These are phyloP conservation scores for Periconia digitata DNA, from an alignment of 2,329 filamentous ascomycete species.

Conservation along the genomic window DNA sequence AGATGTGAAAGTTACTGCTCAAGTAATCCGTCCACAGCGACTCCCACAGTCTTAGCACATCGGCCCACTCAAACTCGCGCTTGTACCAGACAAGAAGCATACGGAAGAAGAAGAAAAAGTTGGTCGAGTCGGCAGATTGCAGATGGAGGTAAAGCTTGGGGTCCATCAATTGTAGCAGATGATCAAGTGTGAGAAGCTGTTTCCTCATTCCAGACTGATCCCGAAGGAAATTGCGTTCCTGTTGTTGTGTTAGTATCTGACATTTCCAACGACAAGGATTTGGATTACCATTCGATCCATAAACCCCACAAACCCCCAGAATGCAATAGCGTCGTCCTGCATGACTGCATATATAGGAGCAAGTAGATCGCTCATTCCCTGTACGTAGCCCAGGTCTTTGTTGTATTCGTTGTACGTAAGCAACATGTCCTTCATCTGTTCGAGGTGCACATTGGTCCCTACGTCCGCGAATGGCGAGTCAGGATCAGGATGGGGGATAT, in stretches of 20 bases:
- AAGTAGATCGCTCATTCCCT: conserved; percentile 97
- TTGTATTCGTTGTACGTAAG: conserved; percentile 99
- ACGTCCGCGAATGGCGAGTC: conserved; percentile 90
- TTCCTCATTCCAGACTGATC: conserved; percentile 96
- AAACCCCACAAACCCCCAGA: conserved; percentile 94
- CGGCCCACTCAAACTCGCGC: conserved; percentile 88
- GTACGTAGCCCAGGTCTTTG: conserved; percentile 90
- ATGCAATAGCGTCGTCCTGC: conserved; percentile 94
- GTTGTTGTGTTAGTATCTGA: conserved; percentile 9
- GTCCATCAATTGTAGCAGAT: conserved; percentile 95
- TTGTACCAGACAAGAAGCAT: conserved; percentile 99
- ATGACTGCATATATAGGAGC: conserved; percentile 96
- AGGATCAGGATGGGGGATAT: conserved; percentile 93
- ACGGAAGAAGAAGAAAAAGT: conserved; percentile 99
- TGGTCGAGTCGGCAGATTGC: conserved; percentile 87
- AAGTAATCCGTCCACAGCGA: conserved; percentile 90
- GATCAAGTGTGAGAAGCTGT: conserved; percentile 87
- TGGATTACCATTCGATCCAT: conserved; percentile 82
- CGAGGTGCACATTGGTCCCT: conserved; percentile 94
- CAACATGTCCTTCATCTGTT: conserved; percentile 99
- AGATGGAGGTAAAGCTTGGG: conserved; percentile 91
- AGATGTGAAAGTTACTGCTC: conserved; percentile 89
- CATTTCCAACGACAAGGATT: neutral
- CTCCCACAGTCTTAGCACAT: conserved; percentile 89
- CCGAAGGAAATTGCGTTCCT: conserved; percentile 90